phyloP scores from a whole-genome alignment of 2,329 filamentous ascomycete species.

The Pseudomassariella vexata region DNA sequence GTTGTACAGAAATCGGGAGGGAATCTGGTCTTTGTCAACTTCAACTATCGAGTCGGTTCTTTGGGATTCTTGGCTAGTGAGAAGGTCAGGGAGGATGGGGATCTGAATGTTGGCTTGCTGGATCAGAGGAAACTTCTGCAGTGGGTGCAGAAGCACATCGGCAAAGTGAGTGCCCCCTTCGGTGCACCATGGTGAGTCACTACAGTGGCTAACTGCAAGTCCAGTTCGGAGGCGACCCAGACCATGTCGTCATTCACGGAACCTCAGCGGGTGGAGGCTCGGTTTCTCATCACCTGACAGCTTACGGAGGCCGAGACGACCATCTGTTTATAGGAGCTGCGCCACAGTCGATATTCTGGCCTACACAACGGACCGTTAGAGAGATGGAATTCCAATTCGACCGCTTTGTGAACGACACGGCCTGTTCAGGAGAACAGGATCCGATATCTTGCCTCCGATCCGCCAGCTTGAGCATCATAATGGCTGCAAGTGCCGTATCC shows the following conservation, averaged over 20 bases:
- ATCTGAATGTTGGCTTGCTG: slow-evolving; percentile 58
- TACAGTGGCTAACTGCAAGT: no score
- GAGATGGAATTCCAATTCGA: slow-evolving; percentile 43
- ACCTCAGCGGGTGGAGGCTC: slow-evolving; percentile 63
- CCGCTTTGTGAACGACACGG: slow-evolving; percentile 31
- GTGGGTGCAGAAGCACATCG: slow-evolving; percentile 61
- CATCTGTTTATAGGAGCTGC: slow-evolving; percentile 45
- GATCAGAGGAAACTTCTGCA: slow-evolving; percentile 61
- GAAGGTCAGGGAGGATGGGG: slow-evolving; percentile 29
- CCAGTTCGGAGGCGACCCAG: slow-evolving; percentile 68
- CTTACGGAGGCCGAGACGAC: slow-evolving; percentile 42
- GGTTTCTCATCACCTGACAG: slow-evolving; percentile 58
- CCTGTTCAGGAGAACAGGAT: slow-evolving; percentile 24
- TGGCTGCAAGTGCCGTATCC: slow-evolving; percentile 31
- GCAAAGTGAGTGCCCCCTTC: background rate
- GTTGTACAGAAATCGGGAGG: slow-evolving; percentile 44
- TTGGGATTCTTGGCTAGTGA: slow-evolving; percentile 63
- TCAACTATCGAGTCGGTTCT: slow-evolving; percentile 69
- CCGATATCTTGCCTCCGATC: slow-evolving; percentile 36
- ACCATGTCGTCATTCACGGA: slow-evolving; percentile 63
- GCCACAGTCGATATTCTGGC: slow-evolving; percentile 41
- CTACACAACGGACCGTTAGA: slow-evolving; percentile 30
- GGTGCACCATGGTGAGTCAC: no score
- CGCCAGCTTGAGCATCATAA: slow-evolving; percentile 29
- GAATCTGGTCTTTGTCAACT: slow-evolving; percentile 13